These are phyloP conservation scores for Tulasnella sp. DNA, from an alignment of 768 basidiomycete species.

Conservation along the genomic window DNA sequence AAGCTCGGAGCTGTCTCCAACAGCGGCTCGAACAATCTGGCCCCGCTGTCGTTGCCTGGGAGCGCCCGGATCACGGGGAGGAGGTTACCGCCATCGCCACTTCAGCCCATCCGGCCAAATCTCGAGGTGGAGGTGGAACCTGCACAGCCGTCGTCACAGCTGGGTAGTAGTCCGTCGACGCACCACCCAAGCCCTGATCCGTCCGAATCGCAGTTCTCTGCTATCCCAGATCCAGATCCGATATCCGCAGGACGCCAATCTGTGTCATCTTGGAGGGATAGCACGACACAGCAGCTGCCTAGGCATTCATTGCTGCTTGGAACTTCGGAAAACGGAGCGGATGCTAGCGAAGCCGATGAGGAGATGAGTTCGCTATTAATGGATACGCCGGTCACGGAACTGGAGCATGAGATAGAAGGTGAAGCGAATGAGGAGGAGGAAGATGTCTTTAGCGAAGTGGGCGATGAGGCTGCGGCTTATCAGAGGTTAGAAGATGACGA, in stretches of 20 bases:
- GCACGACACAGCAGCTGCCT: background rate
- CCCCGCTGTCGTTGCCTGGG: background rate
- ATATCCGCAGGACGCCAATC: background rate
- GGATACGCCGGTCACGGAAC: background rate
- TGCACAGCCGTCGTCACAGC: conserved; percentile 7
- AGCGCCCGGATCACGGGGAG: background rate
- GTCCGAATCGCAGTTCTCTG: background rate
- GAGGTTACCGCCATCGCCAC: conserved; percentile 6
- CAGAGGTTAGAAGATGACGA: background rate
- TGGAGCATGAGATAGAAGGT: background rate
- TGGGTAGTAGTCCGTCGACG: too few species aligned
- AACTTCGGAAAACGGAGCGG: background rate
- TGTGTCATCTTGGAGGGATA: background rate
- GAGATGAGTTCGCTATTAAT: too few species aligned
- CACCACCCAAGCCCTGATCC: background rate
- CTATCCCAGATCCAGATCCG: background rate
- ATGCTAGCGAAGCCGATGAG: background rate
- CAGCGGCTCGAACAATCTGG: background rate
- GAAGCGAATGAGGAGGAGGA: background rate
- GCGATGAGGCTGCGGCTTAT: background rate
- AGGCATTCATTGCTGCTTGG: background rate
- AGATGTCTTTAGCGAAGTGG: background rate
- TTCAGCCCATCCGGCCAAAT: background rate
- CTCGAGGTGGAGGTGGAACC: conserved; percentile 8
- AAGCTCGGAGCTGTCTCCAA: background rate